Percentiles rank a stretch among this genome's conserved stretches.
phyloP scores from a whole-genome alignment of 2,329 filamentous ascomycete species.

The Beauveria medogensis region DNA sequence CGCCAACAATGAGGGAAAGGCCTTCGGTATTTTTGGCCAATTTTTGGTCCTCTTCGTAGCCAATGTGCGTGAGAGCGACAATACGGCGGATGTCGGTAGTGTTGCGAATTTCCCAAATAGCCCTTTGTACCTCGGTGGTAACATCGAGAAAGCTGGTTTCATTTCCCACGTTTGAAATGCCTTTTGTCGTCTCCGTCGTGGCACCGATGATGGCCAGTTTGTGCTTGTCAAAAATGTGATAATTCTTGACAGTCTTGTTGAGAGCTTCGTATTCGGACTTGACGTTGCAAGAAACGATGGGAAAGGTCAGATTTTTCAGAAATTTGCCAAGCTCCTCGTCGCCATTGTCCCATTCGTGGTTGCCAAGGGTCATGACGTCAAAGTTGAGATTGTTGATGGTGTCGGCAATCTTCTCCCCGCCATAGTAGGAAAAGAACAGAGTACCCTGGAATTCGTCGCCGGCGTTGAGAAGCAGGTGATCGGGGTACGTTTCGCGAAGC shows the following conservation, averaged over 20 bases:
- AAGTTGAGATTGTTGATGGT: constrained; percentile 58
- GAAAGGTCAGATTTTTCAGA: constrained; percentile 55
- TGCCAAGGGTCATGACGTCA: constrained; percentile 59
- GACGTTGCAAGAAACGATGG: constrained; percentile 56
- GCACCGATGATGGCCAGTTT: constrained; percentile 56
- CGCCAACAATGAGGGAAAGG: constrained; percentile 60
- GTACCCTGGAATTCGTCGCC: constrained; percentile 66
- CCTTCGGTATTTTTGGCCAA: constrained; percentile 53
- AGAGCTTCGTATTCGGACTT: constrained; percentile 50
- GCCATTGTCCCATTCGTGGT: constrained; percentile 60
- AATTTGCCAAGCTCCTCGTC: constrained; percentile 56
- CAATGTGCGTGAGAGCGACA: constrained; percentile 59
- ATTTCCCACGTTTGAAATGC: constrained; percentile 50
- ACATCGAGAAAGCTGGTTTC: constrained; percentile 52
- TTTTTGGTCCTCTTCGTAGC: constrained; percentile 54
- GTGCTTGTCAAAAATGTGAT: constrained; percentile 55
- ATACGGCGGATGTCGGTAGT: constrained; percentile 57
- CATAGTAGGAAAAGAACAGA: constrained; percentile 59
- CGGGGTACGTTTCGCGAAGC: constrained; percentile 47
- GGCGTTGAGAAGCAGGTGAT: constrained; percentile 55
- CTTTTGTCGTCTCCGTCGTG: constrained; percentile 50
- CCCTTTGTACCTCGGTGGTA: constrained; percentile 49
- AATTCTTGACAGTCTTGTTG: constrained; percentile 57
- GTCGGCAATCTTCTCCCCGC: constrained; percentile 59
- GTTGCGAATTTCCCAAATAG: constrained; percentile 52